phyloP scores from a whole-genome alignment of 345 rosid genomes.

The Citrus mangshanensis region DNA sequence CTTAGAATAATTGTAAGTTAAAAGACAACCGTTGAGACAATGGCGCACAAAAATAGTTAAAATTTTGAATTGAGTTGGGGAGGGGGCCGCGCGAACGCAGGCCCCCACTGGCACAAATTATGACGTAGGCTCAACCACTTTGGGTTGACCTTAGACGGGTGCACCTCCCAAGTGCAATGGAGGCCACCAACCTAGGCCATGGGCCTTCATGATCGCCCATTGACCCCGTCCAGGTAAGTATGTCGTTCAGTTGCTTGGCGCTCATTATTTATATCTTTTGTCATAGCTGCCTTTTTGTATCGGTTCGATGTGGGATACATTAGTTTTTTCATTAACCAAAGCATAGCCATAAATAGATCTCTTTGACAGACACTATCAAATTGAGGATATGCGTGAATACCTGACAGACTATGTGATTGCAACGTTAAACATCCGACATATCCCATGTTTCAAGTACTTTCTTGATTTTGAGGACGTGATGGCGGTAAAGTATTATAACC shows the following conservation, averaged over 20 bases:
- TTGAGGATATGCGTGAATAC: too few species aligned
- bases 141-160: neutral
- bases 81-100: conserved; percentile 1
- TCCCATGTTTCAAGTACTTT: too few species aligned
- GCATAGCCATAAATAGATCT: too few species aligned
- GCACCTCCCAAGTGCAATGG: conserved; percentile 11
- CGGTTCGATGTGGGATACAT: neutral
- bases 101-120: conserved; percentile 28
- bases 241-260: fast-evolving
- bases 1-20: too few species aligned
- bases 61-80: neutral
- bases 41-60: too few species aligned
- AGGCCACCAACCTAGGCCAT: conserved; percentile 27
- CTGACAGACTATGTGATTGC: too few species aligned
- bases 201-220: conserved; percentile 1
- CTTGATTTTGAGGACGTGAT: too few species aligned
- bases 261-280: too few species aligned
- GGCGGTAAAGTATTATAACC: too few species aligned
- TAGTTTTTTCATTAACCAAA: neutral
- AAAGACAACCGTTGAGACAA: too few species aligned
- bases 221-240: conserved; percentile 18
- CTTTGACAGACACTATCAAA: too few species aligned
- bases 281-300: neutral
- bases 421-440: too few species aligned
- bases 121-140: conserved; percentile 26